These are phyloP conservation scores for Dendryphion nanum DNA, from an alignment of 2,329 filamentous ascomycete genomes.

Conservation along the genomic window DNA sequence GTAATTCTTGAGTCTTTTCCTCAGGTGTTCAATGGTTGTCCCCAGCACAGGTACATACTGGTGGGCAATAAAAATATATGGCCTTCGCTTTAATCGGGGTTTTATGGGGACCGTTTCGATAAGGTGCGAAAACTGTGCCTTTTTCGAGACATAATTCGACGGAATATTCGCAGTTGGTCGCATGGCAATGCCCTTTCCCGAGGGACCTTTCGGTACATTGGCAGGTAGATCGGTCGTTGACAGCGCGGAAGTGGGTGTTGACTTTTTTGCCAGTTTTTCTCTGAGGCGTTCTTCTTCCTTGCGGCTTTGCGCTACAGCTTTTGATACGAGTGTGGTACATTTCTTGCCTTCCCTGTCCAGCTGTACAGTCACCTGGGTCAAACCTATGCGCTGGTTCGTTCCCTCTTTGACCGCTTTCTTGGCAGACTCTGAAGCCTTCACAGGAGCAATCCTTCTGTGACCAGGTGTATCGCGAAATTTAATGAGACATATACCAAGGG, in stretches of 20 bases:
- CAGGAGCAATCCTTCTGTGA: constrained; percentile 50
- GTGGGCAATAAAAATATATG: constrained; percentile 88
- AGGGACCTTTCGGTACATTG: constrained; percentile 83
- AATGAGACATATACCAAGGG: constrained; percentile 89
- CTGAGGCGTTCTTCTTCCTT: constrained; percentile 55
- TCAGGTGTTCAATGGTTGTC: constrained; percentile 84
- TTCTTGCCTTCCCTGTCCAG: constrained; percentile 85
- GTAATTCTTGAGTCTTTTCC: constrained; percentile 82
- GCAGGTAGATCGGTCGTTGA: constrained; percentile 63
- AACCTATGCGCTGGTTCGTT: constrained; percentile 76
- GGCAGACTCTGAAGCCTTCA: constrained; percentile 76
- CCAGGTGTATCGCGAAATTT: constrained; percentile 72
- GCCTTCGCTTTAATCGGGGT: constrained; percentile 69
- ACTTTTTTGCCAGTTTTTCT: constrained; percentile 31
- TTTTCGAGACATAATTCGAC: constrained; percentile 45
- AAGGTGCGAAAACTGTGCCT: constrained; percentile 46
- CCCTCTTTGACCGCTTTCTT: constrained; percentile 75
- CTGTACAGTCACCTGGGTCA: constrained; percentile 74
- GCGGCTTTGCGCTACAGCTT: constrained; percentile 67
- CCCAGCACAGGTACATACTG: constrained; percentile 82
- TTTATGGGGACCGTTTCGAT: constrained; percentile 66
- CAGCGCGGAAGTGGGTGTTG: constrained; percentile 18
- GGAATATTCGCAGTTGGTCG: constrained; percentile 29
- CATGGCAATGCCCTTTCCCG: constrained; percentile 49
- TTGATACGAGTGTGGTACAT: constrained; percentile 75